These are phyloP conservation scores for Turnera subulata DNA, from an alignment of 345 rosid genomes.

Conservation along the genomic window DNA sequence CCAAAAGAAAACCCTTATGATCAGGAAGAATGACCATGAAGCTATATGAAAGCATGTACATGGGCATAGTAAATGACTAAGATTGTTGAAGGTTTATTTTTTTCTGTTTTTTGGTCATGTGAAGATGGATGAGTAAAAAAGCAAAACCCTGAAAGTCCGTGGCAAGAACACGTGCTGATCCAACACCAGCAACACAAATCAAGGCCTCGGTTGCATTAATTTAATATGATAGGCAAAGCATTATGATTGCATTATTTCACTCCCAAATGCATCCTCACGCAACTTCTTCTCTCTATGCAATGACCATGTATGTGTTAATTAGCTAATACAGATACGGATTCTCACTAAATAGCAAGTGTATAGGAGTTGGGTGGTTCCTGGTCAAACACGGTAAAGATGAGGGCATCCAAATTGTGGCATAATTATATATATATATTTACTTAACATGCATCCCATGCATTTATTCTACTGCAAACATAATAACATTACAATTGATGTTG, in stretches of 20 bases:
- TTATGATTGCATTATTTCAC: slow-evolving; percentile 10
- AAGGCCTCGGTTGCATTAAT: slow-evolving; percentile 28
- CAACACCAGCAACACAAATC: slow-evolving; percentile 28
- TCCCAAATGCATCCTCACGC: slow-evolving; percentile 45
- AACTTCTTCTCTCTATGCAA: slow-evolving; percentile 3
- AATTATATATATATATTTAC: too few species aligned
- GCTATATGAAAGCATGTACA: too few species aligned
- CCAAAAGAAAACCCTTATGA: too few species aligned
- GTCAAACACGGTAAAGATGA: slow-evolving; percentile 49
- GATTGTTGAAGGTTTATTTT: not conserved
- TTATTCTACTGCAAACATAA: not conserved
- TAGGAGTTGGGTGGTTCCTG: slow-evolving; percentile 21
- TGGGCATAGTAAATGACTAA: too few species aligned
- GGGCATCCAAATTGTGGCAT: not conserved
- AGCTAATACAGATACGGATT: not conserved
- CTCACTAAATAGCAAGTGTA: not conserved
- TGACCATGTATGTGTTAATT: not conserved
- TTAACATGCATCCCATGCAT: too few species aligned
- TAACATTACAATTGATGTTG: not conserved
- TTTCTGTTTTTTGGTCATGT: not conserved
- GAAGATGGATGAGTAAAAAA: not conserved
- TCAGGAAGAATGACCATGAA: too few species aligned
- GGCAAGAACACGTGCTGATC: slow-evolving; percentile 38
- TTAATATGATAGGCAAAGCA: not conserved
- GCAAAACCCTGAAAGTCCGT: slow-evolving; percentile 35